Evolutionary conservation across 306 rosid genomes (phyloP).

Genomic region (Psophocarpus tetragonolobus): DNA sequence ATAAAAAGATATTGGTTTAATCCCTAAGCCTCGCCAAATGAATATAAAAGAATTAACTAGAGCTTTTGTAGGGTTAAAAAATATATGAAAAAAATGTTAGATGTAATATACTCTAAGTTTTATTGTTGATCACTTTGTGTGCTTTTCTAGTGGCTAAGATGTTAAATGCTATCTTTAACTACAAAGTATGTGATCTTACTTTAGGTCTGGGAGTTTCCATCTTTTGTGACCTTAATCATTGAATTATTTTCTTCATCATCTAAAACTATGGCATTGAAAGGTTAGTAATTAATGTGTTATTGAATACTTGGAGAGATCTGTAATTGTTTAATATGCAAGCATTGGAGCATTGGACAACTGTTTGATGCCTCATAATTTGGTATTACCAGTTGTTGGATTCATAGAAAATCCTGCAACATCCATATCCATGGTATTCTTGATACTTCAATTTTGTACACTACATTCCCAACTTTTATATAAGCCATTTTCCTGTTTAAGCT

Average conservation of each 20-base stretch:
- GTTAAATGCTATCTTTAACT: constrained; percentile 19
- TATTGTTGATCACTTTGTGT: not conserved
- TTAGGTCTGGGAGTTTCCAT: constrained; percentile 93
- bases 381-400: not conserved
- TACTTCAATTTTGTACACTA: no score
- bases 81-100: no score
- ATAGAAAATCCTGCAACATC: no score
- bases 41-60: no score
- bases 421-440: no score
- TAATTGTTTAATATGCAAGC: no score
- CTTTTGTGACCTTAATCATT: constrained; percentile 70
- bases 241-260: constrained; percentile 84
- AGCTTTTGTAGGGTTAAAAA: no score
- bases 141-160: not conserved
- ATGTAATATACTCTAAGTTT: no score
- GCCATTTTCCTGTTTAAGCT: not conserved
- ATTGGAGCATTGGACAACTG: no score
- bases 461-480: no score
- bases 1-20: no score
- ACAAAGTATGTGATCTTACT: constrained; percentile 17
- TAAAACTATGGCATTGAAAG: constrained; percentile 78
- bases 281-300: constrained; percentile 43
- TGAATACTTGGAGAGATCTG: not conserved
- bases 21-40: no score
- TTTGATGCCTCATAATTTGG: constrained; percentile 22